Base-by-base conservation (phyloP, 345 rosid genomes). In the Populus simonii region DNA sequence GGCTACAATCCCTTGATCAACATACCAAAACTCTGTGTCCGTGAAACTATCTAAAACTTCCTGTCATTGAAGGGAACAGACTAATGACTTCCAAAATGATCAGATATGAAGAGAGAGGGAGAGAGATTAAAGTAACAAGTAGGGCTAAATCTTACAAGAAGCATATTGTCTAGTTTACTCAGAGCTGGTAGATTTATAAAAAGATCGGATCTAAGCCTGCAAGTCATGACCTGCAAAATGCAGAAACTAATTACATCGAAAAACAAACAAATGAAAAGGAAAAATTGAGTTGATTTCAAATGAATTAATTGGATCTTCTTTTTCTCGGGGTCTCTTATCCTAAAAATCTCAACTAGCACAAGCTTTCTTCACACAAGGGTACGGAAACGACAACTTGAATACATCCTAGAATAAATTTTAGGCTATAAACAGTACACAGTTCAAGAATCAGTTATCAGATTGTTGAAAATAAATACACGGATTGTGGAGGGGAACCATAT, bases 91-190 rank as follows among this genome's bases (percentile, higher is more conserved):
- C 68, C 68, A 49, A 70, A 59, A 22, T 59, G 36, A 57, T 49
- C 6, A 75, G 81, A 49, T 25, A 13, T 9, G 6, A 22, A 38
- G 41, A 57, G 66, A 23, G 18, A 8, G 9, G 2, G 39, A 7
- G 41, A n/a, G 43, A 9, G 43, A 9, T 41, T 41, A 11, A 41
- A 41, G 45, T 41, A 74, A 74, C 35, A 68, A 17, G 8, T 59
- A 29, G 41, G 31, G 13, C 15, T 22, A 51, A 55, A 81, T 78
- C 93, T 83, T 89, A 96, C 99, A n/a, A 96, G 91, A 82, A 94
- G 97, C 99, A 96, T 94, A 80, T 94, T 93, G 76, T 96, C 98
- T 53, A 96, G 86, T 85, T 96, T 96, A 62, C 91, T 88, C 63
- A 96, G 88, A 78, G 99, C 99, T 11, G 97, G 99, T 70, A 96